Conservation (phyloP, 176 grass and related monocot genomes). For the Saccharum officinarum region DNA sequence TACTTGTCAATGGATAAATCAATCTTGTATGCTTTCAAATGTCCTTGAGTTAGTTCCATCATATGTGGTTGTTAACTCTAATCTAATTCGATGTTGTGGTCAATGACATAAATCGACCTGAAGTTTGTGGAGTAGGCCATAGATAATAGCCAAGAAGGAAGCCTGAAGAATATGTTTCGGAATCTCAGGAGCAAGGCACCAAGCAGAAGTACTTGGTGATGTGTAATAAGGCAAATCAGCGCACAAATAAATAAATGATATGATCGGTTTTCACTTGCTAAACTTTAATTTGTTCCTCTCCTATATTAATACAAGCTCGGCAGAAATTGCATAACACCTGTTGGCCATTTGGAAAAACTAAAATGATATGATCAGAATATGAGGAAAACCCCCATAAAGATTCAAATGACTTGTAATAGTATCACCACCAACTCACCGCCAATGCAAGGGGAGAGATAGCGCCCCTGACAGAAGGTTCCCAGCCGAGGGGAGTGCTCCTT, state of each 20-base stretch:
- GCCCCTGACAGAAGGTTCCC: too few relatives aligned
- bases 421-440: too few relatives aligned
- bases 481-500: too few relatives aligned
- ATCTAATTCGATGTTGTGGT: background rate
- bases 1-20: constrained; percentile 34
- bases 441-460: too few relatives aligned
- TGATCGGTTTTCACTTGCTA: too few relatives aligned
- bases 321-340: too few relatives aligned
- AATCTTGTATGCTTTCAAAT: constrained; percentile 26
- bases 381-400: background rate
- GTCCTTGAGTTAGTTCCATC: background rate
- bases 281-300: too few relatives aligned
- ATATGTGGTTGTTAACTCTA: background rate
- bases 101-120: background rate
- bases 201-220: background rate
- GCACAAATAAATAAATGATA: too few relatives aligned
- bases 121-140: background rate
- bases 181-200: too few relatives aligned
- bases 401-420: too few relatives aligned
- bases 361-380: background rate
- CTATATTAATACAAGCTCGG: too few relatives aligned
- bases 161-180: background rate
- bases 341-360: too few relatives aligned
- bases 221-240: background rate
- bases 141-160: background rate